Evolutionary conservation across 345 rosid species (phyloP), one percentile per base, ranked within the genome.

Genomic region (Populus alba): DNA sequence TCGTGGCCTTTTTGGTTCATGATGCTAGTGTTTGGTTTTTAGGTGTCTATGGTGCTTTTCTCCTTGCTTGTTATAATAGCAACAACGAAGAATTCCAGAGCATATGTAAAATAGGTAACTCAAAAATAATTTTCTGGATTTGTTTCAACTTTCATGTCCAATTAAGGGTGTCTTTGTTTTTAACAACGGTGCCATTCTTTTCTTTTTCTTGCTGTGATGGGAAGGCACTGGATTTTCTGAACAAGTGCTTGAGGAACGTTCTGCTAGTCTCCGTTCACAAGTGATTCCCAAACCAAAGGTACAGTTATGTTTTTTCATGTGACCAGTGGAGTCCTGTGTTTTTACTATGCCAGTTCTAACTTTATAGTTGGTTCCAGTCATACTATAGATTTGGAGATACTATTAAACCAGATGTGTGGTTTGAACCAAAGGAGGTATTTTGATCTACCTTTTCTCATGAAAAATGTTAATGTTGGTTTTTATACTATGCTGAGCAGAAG

Each of bases 11-110:
- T 78, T 70, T 74, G 74, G 66, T 65, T 81, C 63, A 72, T 66
- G 38, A 51, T 71, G 76, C 77, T 71, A 22, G 72, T 74, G 63
- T 68, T 83, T 80, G 16, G 72, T 77, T 53, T 71, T 29, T 75
- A 95, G 99, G 98, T 73, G 88, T 89, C 73, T 96, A 88, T 89
- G 98, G 99, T 80, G 94, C 98, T 41, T 94, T 96, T 90, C 89
- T 94, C 80, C 90, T 96, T 81, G 98, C 98, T 68, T 92, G 94
- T 82, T 96, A 94, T 75, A 97, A 94, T 87, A 77, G 59, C 72
- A 85, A 77, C n/a, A 91, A 88, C 35, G 97, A 94, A 71, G 98
- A 94, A 85, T 94, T 73, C 77, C 97, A 96, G 81, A 96, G 94
- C 90, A 96, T 96, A 71, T 94, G 97, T 80, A 96, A 94, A 91